Evolutionary conservation across 768 basidiomycete genomes (phyloP).

Genomic region (Collybia nuda): DNA sequence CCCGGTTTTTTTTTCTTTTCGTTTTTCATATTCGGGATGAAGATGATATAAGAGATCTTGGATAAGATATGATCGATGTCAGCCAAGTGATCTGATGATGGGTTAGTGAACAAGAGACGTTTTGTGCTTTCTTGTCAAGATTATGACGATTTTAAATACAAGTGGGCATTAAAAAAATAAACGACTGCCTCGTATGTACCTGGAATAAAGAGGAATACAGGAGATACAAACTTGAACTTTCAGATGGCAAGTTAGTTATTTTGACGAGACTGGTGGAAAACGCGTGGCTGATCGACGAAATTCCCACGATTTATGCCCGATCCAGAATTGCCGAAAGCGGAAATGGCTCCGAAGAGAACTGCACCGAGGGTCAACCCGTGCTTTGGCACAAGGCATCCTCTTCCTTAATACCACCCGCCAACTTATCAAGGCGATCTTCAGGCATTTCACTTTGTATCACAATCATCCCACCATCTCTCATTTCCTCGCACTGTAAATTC

Average conservation of each 20-base stretch:
- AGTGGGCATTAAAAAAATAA: background rate
- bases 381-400: constrained; percentile 25
- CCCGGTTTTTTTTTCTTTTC: constrained; percentile 1
- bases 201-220: background rate
- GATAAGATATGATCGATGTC: constrained; percentile 26
- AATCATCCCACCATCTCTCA: constrained; percentile 5
- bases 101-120: background rate
- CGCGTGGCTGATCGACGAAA: background rate
- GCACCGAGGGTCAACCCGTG: constrained; percentile 23
- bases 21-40: background rate
- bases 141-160: no score
- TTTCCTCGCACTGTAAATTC: constrained; percentile 4
- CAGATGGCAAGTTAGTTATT: no score
- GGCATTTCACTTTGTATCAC: constrained; percentile 6
- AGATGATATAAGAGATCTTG: constrained; percentile 21
- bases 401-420: constrained; percentile 18
- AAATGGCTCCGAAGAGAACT: constrained; percentile 22
- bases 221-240: no score
- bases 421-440: constrained; percentile 12
- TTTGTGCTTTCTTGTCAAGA: background rate
- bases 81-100: constrained; percentile 19
- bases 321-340: constrained; percentile 31
- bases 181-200: constrained; percentile 3
- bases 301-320: constrained; percentile 18
- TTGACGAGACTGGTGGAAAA: background rate